These are phyloP conservation scores for Kodamaea alishanica DNA, from an alignment of 1,139 yeast genomes.

Conservation along the genomic window DNA sequence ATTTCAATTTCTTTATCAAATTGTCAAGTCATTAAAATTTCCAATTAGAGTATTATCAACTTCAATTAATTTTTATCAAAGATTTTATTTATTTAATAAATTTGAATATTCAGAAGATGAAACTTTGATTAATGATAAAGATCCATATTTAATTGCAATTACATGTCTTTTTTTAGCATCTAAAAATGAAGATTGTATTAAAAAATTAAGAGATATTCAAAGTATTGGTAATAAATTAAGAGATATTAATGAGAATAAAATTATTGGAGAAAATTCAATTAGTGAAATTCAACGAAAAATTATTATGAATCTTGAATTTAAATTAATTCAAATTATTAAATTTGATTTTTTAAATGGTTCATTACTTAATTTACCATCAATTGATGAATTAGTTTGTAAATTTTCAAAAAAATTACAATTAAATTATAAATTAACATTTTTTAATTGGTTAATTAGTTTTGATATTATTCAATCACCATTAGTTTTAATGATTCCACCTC, in stretches of 20 bases:
- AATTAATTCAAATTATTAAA: slow-evolving; percentile 66
- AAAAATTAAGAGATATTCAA: slow-evolving; percentile 65
- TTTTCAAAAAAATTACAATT: slow-evolving; percentile 55
- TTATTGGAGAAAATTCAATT: slow-evolving; percentile 7
- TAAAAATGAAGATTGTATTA: slow-evolving; percentile 86
- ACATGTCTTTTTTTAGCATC: slow-evolving; percentile 77
- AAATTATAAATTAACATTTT: slow-evolving; percentile 43
- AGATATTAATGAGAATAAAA: slow-evolving; percentile 22
- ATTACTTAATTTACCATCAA: slow-evolving; percentile 38
- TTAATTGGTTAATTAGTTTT: slow-evolving; percentile 72
- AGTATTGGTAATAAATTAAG: slow-evolving; percentile 39
- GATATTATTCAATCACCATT: slow-evolving; percentile 75
- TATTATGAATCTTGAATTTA: slow-evolving; percentile 59
- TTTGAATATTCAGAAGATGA: slow-evolving; percentile 36
- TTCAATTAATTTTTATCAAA: slow-evolving; percentile 68
- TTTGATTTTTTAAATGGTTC: slow-evolving; percentile 67
- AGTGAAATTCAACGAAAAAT: slow-evolving; percentile 51
- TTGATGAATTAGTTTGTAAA: slow-evolving; percentile 69
- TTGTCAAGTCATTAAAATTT: slow-evolving; percentile 52
- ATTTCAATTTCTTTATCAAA: slow-evolving; percentile 51
- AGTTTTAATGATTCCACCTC: slow-evolving; percentile 71
- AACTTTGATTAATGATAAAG: slow-evolving; percentile 24
- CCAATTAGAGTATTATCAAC: slow-evolving; percentile 67
- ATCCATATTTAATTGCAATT: slow-evolving; percentile 57
- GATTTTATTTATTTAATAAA: slow-evolving; percentile 62